phyloP scores from a whole-genome alignment of 2,329 filamentous ascomycete genomes.

The Acephala macrosclerotiorum region DNA sequence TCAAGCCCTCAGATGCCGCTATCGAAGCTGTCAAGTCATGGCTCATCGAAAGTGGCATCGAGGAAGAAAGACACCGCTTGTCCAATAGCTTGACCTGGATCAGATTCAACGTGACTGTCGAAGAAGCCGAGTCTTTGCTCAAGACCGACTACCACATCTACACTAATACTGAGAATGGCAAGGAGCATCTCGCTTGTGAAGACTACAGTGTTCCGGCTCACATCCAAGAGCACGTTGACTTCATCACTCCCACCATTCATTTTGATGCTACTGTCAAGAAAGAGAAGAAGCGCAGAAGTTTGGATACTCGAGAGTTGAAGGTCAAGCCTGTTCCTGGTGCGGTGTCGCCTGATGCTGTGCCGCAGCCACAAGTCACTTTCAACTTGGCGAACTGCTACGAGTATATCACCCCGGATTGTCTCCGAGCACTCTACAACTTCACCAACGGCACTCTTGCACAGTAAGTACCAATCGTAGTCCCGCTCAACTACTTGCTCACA shows the following conservation, averaged over 20 bases:
- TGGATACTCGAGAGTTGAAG: constrained; percentile 32
- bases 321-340: constrained; percentile 46
- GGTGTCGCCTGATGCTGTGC: constrained; percentile 16
- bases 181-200: constrained; percentile 30
- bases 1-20: constrained; percentile 51
- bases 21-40: constrained; percentile 53
- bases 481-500: not conserved
- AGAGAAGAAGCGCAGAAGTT: constrained; percentile 24
- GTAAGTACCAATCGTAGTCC: constrained; percentile 8
- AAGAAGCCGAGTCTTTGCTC: constrained; percentile 58
- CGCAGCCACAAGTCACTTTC: constrained; percentile 43
- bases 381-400: constrained; percentile 33
- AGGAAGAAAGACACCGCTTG: constrained; percentile 53
- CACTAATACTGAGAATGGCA: constrained; percentile 30
- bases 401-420: constrained; percentile 29
- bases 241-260: constrained; percentile 31
- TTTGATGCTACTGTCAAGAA: constrained; percentile 30
- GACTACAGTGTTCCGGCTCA: constrained; percentile 28
- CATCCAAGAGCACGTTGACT: constrained; percentile 27
- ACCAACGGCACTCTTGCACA: constrained; percentile 37
- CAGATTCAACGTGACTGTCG: constrained; percentile 44
- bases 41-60: constrained; percentile 60
- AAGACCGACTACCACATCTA: constrained; percentile 53
- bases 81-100: constrained; percentile 46
- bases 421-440: constrained; percentile 40